Evolutionary conservation across 83 land plant genomes (phyloP).

Genomic region (Diphasiastrum complanatum): DNA sequence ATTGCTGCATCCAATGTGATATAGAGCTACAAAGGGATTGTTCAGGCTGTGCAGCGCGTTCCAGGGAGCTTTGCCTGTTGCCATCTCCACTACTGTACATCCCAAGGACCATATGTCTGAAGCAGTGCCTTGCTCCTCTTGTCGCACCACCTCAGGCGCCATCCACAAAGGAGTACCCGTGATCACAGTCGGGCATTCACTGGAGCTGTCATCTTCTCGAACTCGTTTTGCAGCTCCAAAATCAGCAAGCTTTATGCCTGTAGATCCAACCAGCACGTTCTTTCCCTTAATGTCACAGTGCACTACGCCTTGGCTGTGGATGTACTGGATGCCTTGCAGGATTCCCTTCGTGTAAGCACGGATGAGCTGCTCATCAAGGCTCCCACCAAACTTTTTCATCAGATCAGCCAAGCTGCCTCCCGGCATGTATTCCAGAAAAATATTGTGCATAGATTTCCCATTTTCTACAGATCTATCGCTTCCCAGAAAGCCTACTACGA

Average conservation of each 20-base stretch:
- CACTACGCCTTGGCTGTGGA: constrained; percentile 43
- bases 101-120: constrained; percentile 89
- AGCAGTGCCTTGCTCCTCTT: constrained; percentile 43
- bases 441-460: too few species aligned
- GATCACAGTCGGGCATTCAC: constrained; percentile 4
- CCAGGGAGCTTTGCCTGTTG: constrained; percentile 71
- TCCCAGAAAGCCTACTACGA: too few species aligned
- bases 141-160: constrained; percentile 79
- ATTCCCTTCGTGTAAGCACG: constrained; percentile 35
- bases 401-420: too few species aligned
- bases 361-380: constrained; percentile 36
- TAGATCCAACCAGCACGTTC: constrained; percentile 43
- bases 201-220: constrained; percentile 8
- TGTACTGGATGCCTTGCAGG: constrained; percentile 45
- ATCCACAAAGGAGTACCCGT: constrained; percentile 86
- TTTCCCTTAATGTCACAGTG: constrained; percentile 75
- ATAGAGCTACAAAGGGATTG: constrained; percentile 13
- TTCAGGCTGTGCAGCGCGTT: background rate
- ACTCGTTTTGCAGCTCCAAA: constrained; percentile 48
- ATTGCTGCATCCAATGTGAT: constrained; percentile 30
- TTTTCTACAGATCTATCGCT: too few species aligned
- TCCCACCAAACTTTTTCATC: too few species aligned
- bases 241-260: constrained; percentile 44
- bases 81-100: constrained; percentile 88
- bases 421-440: too few species aligned